These are phyloP conservation scores for Fusarium falciforme DNA, from an alignment of 2,329 filamentous ascomycete species.

Conservation along the genomic window DNA sequence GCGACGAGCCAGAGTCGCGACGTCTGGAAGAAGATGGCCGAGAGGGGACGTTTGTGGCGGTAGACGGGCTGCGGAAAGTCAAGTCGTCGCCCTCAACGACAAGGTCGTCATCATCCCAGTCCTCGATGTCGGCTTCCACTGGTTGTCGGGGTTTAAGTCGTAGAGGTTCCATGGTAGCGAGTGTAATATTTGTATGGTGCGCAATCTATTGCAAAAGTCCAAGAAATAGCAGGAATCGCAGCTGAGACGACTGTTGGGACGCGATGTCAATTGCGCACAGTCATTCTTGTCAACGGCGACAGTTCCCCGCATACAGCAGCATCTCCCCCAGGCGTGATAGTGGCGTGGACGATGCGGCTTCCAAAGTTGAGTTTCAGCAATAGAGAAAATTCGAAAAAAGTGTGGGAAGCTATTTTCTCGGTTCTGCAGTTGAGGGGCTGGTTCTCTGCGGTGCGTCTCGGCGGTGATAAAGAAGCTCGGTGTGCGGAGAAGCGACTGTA, in stretches of 20 bases:
- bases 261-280: constrained; percentile 44
- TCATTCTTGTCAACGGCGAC: constrained; percentile 44
- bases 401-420: constrained; percentile 16
- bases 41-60: constrained; percentile 55
- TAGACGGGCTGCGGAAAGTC: constrained; percentile 65
- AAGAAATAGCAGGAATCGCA: constrained; percentile 26
- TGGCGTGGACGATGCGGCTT: constrained; percentile 15
- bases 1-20: constrained; percentile 84
- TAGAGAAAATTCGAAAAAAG: constrained; percentile 19
- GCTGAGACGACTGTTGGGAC: constrained; percentile 30
- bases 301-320: constrained; percentile 40
- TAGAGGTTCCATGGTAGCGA: constrained; percentile 63
- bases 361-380: neutral
- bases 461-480: constrained; percentile 11
- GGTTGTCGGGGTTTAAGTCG: constrained; percentile 65
- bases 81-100: constrained; percentile 76
- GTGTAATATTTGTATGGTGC: constrained; percentile 18
- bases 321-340: constrained; percentile 35
- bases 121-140: constrained; percentile 74
- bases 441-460: constrained; percentile 19
- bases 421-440: constrained; percentile 12
- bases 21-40: constrained; percentile 57
- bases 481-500: constrained; percentile 28
- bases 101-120: constrained; percentile 84
- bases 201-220: constrained; percentile 20